Evolutionary conservation across 306 rosid genomes (phyloP), one percentile per base, ranked within the genome.

Genomic region (Gastrolobium villosum): DNA sequence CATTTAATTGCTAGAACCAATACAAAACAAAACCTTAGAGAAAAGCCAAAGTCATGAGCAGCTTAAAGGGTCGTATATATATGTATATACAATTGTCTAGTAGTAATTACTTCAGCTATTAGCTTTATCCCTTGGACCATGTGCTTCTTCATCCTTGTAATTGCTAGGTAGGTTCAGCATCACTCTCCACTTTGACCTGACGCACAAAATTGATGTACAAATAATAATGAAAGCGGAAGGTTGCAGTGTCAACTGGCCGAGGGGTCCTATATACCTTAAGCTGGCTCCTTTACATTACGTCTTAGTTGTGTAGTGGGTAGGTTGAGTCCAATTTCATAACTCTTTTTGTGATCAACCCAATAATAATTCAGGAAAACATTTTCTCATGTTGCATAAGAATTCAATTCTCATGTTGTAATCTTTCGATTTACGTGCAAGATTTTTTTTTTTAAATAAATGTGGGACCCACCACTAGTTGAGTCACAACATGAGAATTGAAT

Each of bases 171-270:
- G 43, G 40, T 41, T 72, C 67, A 79, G 63, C 67, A 34, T 43
- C 70, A 50, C 32, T 77, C 50, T 66, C 70, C 78, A 75, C 84
- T 86, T 80, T 86, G 66, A 72, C 61, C 87, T 83, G 87, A 81
- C 79, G 78, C 82, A 36, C 78, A 74, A 75, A 75, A 78, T 70
- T 76, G 86, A 13, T 75, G 84, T 86, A 83, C 87, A 76, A 76
- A 86, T 83, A 70, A 86, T 86, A 79, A 80, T 71, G 66, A 80
- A 79, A 71, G 81, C 76, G 81, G 85, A 70, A 74, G 86, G 72
- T 74, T 82, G 70, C 84, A 63, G 65, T 40, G 63, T 39, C 82
- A 67, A 82, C 74, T 78, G 69, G 50, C 73, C 2, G 31, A 61
- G 75, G 81, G 78, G 86, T 55, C 83, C 83, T 77, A 26, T 53